Conservation (phyloP, 2,329 filamentous ascomycete genomes). For the Chrysosporium queenslandicum region DNA sequence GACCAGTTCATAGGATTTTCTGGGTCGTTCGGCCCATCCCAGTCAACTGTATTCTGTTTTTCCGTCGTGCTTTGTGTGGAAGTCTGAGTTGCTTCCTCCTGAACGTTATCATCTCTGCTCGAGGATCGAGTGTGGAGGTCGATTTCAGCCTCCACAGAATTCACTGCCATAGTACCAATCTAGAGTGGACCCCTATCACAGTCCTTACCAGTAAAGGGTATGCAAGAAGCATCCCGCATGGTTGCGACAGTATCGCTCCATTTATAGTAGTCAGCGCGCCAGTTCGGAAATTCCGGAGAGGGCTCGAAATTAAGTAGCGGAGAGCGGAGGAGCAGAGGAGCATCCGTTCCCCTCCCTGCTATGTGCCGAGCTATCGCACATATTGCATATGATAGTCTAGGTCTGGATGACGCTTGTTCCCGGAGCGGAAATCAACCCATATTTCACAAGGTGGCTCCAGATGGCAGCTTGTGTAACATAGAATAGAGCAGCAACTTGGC, state of each 20-base stretch:
- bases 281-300: neutral
- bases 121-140: neutral
- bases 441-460: slow-evolving; percentile 2
- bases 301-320: neutral
- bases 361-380: neutral
- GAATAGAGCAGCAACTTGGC: neutral
- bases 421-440: slow-evolving; percentile 2
- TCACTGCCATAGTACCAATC: neutral
- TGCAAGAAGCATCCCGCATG: neutral
- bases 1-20: slow-evolving; percentile 24
- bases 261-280: neutral
- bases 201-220: neutral
- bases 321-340: neutral
- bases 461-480: slow-evolving; percentile 1
- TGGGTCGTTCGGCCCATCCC: slow-evolving; percentile 21
- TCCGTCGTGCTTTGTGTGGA: neutral
- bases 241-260: neutral
- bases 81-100: neutral
- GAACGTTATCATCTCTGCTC: neutral
- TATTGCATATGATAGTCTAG: neutral
- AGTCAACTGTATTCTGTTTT: slow-evolving; percentile 19
- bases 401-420: slow-evolving; percentile 2
- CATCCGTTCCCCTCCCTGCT: neutral
- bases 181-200: neutral
- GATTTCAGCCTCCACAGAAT: neutral